A percentile compares a stretch with the other conserved stretches of the same genome.
These are phyloP conservation scores for Leishmania turanica DNA, from an alignment of 208 protist genomes.

Conservation along the genomic window DNA sequence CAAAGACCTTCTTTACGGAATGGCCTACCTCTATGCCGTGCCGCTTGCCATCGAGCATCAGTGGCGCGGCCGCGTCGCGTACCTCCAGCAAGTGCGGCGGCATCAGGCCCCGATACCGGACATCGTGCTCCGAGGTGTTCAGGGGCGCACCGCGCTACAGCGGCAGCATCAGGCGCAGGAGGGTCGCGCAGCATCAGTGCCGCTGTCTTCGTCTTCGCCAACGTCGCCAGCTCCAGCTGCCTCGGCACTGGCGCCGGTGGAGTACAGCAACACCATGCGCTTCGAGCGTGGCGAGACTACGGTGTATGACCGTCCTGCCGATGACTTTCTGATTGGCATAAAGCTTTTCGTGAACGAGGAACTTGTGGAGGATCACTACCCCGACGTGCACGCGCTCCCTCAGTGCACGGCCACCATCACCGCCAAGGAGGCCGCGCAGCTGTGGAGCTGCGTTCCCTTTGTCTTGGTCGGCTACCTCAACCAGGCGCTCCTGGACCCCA, in stretches of 20 bases:
- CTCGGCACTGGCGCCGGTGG: neutral
- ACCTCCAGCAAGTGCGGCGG: conserved; percentile 43
- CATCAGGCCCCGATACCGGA: conserved; percentile 26
- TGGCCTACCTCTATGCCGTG: conserved; percentile 73
- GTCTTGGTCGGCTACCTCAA: conserved; percentile 73
- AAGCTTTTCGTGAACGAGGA: conserved; percentile 66
- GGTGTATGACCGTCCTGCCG: conserved; percentile 59
- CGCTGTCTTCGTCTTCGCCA: neutral
- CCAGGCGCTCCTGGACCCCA: conserved; percentile 50
- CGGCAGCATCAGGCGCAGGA: neutral
- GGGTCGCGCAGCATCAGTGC: neutral
- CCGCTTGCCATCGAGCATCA: conserved; percentile 74
- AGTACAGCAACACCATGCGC: conserved; percentile 19
- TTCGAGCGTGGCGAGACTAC: conserved; percentile 37
- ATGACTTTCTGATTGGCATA: conserved; percentile 64
- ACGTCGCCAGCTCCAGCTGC: neutral
- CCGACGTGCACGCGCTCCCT: conserved; percentile 41
- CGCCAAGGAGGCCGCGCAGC: conserved; percentile 53
- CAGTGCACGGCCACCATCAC: conserved; percentile 71
- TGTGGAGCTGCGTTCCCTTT: conserved; percentile 70
- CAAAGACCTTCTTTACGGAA: conserved; percentile 68
- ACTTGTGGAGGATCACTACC: conserved; percentile 75
- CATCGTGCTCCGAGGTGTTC: conserved; percentile 18
- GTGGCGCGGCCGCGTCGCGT: conserved; percentile 63
- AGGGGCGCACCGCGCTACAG: conserved; percentile 11